Evolutionary conservation across 2,329 filamentous ascomycete species (phyloP).

Genomic region (Colletotrichum sp.): DNA sequence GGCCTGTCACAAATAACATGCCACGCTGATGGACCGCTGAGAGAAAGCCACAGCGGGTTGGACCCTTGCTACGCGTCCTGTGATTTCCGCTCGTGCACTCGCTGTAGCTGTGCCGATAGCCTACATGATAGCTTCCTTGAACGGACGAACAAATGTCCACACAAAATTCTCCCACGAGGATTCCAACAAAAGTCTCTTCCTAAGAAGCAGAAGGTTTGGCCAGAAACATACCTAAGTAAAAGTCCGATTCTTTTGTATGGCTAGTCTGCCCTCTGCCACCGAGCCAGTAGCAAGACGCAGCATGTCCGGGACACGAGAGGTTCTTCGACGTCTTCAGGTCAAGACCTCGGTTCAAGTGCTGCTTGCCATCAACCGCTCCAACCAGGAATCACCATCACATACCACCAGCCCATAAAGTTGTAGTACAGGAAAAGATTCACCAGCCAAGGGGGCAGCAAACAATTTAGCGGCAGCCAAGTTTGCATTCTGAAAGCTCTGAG

Average conservation of each 20-base stretch:
- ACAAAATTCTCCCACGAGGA: rapidly evolving
- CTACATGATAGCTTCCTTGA: not conserved
- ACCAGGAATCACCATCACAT: not conserved
- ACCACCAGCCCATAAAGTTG: not conserved
- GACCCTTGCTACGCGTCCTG: not conserved
- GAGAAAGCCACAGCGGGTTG: not conserved
- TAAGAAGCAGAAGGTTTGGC: not conserved
- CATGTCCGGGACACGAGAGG: not conserved
- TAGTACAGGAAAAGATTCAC: not conserved
- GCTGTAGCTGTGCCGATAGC: not conserved
- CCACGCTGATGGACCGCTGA: not conserved
- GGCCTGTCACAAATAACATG: not conserved
- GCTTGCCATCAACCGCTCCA: not conserved
- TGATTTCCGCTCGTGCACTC: not conserved
- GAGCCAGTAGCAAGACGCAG: not conserved
- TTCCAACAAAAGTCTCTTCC: not conserved
- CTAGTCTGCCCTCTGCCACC: not conserved
- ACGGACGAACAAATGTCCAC: not conserved
- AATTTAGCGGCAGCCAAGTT: not conserved
- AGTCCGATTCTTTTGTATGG: rapidly evolving
- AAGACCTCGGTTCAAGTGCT: not conserved
- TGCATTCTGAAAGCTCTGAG: not conserved
- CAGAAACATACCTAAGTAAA: not conserved
- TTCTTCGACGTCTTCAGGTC: not conserved
- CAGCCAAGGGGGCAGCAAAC: not conserved